Conservation (phyloP, 2,329 filamentous ascomycete species). For the Lecanicillium sp. region DNA sequence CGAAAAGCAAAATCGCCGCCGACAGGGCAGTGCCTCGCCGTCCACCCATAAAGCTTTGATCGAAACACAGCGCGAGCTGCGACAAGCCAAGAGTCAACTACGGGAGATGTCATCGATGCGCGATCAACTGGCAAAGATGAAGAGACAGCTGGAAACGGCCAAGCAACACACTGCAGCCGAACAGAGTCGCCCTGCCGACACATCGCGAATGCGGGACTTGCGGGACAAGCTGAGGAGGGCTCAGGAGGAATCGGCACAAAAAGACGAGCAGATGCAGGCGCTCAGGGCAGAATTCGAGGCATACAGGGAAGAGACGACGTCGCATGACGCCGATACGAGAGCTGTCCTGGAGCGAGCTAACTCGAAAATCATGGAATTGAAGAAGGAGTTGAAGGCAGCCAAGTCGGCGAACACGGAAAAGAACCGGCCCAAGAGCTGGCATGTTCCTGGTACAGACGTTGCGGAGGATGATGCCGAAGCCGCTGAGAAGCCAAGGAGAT, state of each 20-base stretch:
- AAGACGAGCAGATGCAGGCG: slow-evolving; percentile 41
- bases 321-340: slow-evolving; percentile 46
- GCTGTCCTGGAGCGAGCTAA: slow-evolving; percentile 49
- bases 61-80: slow-evolving; percentile 47
- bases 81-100: slow-evolving; percentile 45
- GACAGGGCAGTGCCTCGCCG: slow-evolving; percentile 35
- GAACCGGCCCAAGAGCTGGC: slow-evolving; percentile 22
- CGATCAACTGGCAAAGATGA: slow-evolving; percentile 45
- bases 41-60: slow-evolving; percentile 42
- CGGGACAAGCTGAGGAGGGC: slow-evolving; percentile 33
- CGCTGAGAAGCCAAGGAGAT: slow-evolving; percentile 1
- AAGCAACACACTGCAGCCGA: slow-evolving; percentile 33
- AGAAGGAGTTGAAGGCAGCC: slow-evolving; percentile 42
- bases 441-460: slow-evolving; percentile 16
- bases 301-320: slow-evolving; percentile 45
- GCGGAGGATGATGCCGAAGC: slow-evolving; percentile 5
- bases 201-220: slow-evolving; percentile 26
- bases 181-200: slow-evolving; percentile 21
- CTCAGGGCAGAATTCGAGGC: slow-evolving; percentile 45
- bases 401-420: slow-evolving; percentile 21
- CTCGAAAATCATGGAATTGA: slow-evolving; percentile 47
- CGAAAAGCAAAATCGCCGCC: slow-evolving; percentile 23
- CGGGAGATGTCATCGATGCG: slow-evolving; percentile 43
- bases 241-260: slow-evolving; percentile 36
- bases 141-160: slow-evolving; percentile 32